Conservation (phyloP, 1,139 yeast genomes). For the Candida tropicalis region DNA sequence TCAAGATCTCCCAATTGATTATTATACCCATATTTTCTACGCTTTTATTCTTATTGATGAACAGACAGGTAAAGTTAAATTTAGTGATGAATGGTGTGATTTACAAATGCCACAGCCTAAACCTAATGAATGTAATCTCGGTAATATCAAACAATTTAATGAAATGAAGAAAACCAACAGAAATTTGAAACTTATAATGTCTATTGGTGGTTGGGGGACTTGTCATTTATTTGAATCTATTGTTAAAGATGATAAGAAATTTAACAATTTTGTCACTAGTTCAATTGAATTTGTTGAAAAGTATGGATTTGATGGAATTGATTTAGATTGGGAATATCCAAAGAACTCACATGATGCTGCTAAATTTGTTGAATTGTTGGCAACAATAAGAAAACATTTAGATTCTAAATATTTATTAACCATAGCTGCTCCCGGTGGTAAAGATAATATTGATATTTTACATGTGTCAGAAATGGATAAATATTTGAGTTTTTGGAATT, state of each 20-base stretch:
- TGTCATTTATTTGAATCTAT: constrained; percentile 53
- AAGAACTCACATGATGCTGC: constrained; percentile 45
- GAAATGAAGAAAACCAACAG: constrained; percentile 52
- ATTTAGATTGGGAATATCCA: constrained; percentile 96
- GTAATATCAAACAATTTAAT: constrained; percentile 59
- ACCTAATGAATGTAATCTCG: constrained; percentile 31
- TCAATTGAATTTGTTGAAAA: constrained; percentile 49
- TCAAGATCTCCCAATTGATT: constrained; percentile 58
- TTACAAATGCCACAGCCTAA: constrained; percentile 43
- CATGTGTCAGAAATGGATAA: constrained; percentile 55
- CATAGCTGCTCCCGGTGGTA: constrained; percentile 76
- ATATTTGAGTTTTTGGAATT: constrained; percentile 69
- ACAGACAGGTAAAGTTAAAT: constrained; percentile 52
- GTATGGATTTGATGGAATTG: constrained; percentile 85
- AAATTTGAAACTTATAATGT: constrained; percentile 61
- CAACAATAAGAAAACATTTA: constrained; percentile 43
- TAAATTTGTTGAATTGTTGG: constrained; percentile 48
- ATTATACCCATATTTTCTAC: constrained; percentile 70
- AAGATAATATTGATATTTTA: constrained; percentile 44
- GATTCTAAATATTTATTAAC: constrained; percentile 46
- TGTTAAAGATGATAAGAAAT: constrained; percentile 34
- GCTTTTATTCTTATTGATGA: constrained; percentile 70
- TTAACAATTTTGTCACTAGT: constrained; percentile 53
- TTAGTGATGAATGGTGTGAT: constrained; percentile 74
- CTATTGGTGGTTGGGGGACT: constrained; percentile 91